Evolutionary conservation across 1,139 yeast genomes (phyloP).

Genomic region (Diutina rugosa): DNA sequence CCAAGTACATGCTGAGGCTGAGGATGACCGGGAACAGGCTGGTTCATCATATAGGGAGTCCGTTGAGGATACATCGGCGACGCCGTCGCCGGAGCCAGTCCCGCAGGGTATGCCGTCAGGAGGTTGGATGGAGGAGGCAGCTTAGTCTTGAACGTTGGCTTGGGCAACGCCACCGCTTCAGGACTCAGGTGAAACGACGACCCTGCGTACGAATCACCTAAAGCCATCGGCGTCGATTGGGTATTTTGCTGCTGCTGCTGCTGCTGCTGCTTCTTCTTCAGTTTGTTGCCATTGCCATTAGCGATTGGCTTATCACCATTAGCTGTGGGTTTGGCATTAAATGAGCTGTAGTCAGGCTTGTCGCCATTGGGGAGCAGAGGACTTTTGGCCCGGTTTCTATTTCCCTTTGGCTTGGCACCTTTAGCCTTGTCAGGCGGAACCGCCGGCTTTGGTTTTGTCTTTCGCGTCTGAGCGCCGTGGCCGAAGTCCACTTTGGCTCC

Average conservation of each 20-base stretch:
- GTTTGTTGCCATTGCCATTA: not conserved
- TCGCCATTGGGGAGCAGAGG: conserved; percentile 17
- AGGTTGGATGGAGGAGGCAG: conserved; percentile 15
- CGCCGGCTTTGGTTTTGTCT: conserved; percentile 6
- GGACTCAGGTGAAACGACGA: conserved; percentile 48
- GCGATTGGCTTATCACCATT: not conserved
- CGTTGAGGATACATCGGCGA: not conserved
- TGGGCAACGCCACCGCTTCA: conserved; percentile 42
- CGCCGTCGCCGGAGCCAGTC: conserved; percentile 2
- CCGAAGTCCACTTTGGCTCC: conserved; percentile 10
- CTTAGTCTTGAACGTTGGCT: conserved; percentile 31
- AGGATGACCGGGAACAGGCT: not conserved
- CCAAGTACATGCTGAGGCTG: not conserved
- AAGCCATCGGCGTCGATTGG: not conserved
- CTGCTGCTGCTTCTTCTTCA: conserved; percentile 2
- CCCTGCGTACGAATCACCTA: conserved; percentile 37
- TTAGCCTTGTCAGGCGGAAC: conserved; percentile 4
- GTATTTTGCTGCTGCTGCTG: not conserved
- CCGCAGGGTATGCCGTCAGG: conserved; percentile 18
- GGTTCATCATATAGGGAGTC: not conserved
- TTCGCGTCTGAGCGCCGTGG: conserved; percentile 3
- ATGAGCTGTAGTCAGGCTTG: conserved; percentile 16
- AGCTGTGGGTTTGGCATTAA: not conserved
- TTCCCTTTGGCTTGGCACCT: not conserved
- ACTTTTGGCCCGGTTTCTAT: not conserved